phyloP scores from a whole-genome alignment of 257 asterid genomes.

The Jaltomata sinuosa region DNA sequence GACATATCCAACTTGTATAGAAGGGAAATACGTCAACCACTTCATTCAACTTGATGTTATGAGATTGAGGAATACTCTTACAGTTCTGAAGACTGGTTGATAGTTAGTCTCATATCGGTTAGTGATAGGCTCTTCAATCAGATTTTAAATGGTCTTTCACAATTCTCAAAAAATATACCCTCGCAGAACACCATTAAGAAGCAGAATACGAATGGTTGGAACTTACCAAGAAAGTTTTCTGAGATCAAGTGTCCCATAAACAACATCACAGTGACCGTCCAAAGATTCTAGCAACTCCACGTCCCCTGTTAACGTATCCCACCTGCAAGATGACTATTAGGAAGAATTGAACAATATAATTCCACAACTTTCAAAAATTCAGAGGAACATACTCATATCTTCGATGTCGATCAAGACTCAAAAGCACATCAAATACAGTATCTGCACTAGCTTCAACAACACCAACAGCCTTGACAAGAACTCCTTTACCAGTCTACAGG shows the following conservation, averaged over 20 bases:
- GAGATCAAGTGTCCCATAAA: constrained; percentile 83
- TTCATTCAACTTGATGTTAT: background rate
- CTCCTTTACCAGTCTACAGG: constrained; percentile 61
- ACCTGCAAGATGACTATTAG: constrained; percentile 54
- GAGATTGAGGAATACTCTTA: background rate
- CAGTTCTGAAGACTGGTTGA: background rate
- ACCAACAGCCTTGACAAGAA: constrained; percentile 90
- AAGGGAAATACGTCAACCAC: background rate
- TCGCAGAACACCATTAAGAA: background rate
- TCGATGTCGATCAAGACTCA: constrained; percentile 60
- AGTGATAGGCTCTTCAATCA: background rate
- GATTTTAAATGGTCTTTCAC: background rate
- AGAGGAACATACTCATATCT: constrained; percentile 75
- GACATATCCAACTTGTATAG: background rate
- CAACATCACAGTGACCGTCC: constrained; percentile 77
- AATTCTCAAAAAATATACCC: background rate
- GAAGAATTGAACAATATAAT: constrained; percentile 1
- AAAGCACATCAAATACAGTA: constrained; percentile 75
- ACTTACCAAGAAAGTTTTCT: constrained; percentile 68
- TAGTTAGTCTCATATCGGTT: background rate
- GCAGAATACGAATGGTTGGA: background rate
- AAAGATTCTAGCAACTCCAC: constrained; percentile 80
- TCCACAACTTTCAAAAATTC: constrained; percentile 7
- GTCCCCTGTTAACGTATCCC: constrained; percentile 94
- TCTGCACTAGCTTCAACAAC: constrained; percentile 92